Evolutionary conservation across 2,329 filamentous ascomycete genomes (phyloP).

Genomic region (Nemania sp.): DNA sequence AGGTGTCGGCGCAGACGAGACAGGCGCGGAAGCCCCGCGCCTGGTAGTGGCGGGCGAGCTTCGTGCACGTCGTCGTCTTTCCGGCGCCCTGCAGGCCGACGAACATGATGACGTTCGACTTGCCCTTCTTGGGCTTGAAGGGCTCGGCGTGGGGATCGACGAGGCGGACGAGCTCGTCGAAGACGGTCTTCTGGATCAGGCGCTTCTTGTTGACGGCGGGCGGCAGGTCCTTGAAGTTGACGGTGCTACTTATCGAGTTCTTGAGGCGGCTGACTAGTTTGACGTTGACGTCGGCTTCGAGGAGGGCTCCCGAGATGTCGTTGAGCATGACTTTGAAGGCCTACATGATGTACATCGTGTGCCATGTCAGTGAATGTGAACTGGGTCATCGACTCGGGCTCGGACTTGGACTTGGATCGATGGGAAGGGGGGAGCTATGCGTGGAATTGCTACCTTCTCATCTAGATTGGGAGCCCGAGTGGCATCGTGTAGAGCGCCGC

Average conservation of each 20-base stretch:
- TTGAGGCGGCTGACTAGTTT: conserved; percentile 88
- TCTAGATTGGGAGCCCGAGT: conserved; percentile 91
- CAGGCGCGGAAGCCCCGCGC: conserved; percentile 90
- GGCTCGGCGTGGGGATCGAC: conserved; percentile 95
- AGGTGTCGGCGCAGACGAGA: conserved; percentile 96
- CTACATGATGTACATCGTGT: conserved; percentile 47
- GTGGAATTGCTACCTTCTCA: conserved; percentile 72
- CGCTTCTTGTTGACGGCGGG: conserved; percentile 97
- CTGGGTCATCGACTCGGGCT: background rate
- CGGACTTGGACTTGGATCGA: background rate
- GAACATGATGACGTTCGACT: conserved; percentile 98
- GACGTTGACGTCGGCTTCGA: conserved; percentile 97
- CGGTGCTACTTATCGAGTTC: conserved; percentile 86
- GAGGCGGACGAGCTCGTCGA: conserved; percentile 92
- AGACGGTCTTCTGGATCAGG: conserved; percentile 95
- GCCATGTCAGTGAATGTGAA: conserved; percentile 42
- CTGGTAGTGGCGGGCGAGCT: conserved; percentile 93
- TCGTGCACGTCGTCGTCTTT: conserved; percentile 98
- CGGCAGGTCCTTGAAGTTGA: conserved; percentile 94
- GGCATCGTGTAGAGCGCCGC: conserved; percentile 91
- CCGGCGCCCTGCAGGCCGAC: conserved; percentile 96
- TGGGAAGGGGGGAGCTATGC: background rate
- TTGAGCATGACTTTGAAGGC: conserved; percentile 98
- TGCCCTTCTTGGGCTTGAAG: conserved; percentile 96
- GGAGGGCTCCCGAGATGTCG: conserved; percentile 92